Conservation (phyloP, 371 early-diverging fungal species). For the Gilbertella persicaria region DNA sequence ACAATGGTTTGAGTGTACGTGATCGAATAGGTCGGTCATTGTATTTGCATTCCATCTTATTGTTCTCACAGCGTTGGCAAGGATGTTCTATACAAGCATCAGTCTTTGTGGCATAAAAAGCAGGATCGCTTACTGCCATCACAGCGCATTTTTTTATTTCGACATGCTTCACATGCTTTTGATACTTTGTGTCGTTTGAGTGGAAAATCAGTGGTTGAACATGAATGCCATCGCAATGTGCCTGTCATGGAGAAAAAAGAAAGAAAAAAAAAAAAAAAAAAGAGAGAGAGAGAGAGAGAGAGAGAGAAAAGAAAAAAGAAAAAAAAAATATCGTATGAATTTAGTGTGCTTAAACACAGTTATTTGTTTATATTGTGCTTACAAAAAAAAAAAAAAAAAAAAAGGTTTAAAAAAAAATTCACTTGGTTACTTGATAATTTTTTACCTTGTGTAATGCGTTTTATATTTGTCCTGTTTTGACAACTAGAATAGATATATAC, state of each 20-base stretch:
- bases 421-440: constrained; percentile 13
- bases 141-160: constrained; percentile 33
- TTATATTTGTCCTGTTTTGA: background rate
- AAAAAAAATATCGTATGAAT: constrained; percentile 4
- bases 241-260: constrained; percentile 17
- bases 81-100: constrained; percentile 14
- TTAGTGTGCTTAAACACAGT: constrained; percentile 14
- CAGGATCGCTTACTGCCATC: constrained; percentile 24
- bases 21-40: constrained; percentile 17
- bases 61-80: constrained; percentile 26
- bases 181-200: constrained; percentile 28
- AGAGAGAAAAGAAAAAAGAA: constrained; percentile 2
- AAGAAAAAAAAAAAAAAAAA: constrained; percentile 1
- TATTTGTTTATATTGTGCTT: constrained; percentile 16
- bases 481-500: background rate
- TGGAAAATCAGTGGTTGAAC: constrained; percentile 31
- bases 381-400: background rate
- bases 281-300: background rate
- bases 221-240: constrained; percentile 29
- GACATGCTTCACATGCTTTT: constrained; percentile 30
- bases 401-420: constrained; percentile 13
- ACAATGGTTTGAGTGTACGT: constrained; percentile 2
- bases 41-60: constrained; percentile 22
- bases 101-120: background rate
- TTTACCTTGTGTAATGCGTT: background rate